phyloP scores from a whole-genome alignment of 2,329 filamentous ascomycete genomes.

The Talaromyces sp. region DNA sequence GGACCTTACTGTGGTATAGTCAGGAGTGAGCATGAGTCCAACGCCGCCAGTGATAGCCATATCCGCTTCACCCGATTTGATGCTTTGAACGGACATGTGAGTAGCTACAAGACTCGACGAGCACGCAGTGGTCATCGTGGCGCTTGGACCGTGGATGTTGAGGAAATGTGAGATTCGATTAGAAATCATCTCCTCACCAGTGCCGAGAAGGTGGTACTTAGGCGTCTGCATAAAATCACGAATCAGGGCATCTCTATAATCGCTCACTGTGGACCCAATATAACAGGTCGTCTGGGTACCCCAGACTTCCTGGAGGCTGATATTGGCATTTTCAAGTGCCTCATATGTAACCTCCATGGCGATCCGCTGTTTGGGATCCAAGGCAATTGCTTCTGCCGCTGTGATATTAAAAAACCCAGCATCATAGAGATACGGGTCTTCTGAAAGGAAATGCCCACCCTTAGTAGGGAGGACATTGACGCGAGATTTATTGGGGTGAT shows the following conservation, averaged over 20 bases:
- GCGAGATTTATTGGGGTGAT: conserved; percentile 17
- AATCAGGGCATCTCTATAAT: conserved; percentile 4
- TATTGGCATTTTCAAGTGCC: conserved; percentile 18
- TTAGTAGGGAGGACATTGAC: background rate
- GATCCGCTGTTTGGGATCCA: conserved; percentile 17
- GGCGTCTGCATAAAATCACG: conserved; percentile 14
- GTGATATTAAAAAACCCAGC: conserved; percentile 26
- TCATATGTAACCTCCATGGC: conserved; percentile 8
- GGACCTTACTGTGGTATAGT: background rate
- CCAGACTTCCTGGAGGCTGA: conserved; percentile 6
- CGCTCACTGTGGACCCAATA: background rate
- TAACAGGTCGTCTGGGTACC: conserved; percentile 12
- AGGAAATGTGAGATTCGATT: conserved; percentile 20
- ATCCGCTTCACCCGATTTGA: conserved; percentile 28
- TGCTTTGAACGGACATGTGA: conserved; percentile 32
- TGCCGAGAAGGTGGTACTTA: conserved; percentile 26
- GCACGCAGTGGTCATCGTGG: conserved; percentile 26
- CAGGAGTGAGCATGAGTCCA: conserved; percentile 28
- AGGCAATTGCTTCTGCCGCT: background rate
- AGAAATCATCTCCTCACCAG: conserved; percentile 18
- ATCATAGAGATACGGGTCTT: conserved; percentile 23
- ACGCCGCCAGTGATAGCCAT: conserved; percentile 25
- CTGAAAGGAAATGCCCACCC: conserved; percentile 23
- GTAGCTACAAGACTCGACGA: conserved; percentile 40
- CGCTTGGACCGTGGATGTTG: conserved; percentile 24